A percentile compares a stretch with the other conserved stretches of the same genome.
Evolutionary conservation across 345 rosid genomes (phyloP).

Genomic region (Eucalyptus erythrocorys): DNA sequence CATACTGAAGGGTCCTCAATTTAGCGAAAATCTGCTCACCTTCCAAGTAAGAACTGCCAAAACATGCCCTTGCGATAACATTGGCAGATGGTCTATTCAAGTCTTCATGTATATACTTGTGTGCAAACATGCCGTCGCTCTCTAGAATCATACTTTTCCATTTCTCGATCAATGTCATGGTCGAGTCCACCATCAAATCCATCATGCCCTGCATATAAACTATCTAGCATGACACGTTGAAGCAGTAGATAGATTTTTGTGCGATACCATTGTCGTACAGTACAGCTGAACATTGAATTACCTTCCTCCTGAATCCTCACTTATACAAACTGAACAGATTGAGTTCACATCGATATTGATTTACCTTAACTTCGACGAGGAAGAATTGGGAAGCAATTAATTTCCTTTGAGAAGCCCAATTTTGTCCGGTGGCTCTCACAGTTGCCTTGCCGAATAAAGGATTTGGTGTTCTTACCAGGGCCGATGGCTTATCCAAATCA

Average conservation of each 20-base stretch:
- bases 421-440: neutral
- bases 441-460: conserved; percentile 11
- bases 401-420: conserved; percentile 13
- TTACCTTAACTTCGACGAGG: conserved; percentile 8
- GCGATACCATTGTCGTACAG: neutral
- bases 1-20: neutral
- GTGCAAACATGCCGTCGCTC: neutral
- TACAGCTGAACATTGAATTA: neutral
- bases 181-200: conserved; percentile 11
- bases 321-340: neutral
- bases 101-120: neutral
- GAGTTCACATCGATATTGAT: neutral
- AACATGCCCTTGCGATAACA: conserved; percentile 13
- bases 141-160: conserved; percentile 1
- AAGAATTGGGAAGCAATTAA: conserved; percentile 13
- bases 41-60: conserved; percentile 5
- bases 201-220: neutral
- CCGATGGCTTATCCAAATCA: conserved; percentile 3
- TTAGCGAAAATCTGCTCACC: conserved; percentile 8
- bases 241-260: neutral
- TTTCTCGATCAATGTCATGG: neutral
- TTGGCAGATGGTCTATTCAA: conserved; percentile 4
- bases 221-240: too few species aligned
- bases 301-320: neutral
- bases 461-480: neutral